Percentiles rank a stretch among this genome's conserved stretches.
These are phyloP conservation scores for Spizellomyces sp. DNA, from an alignment of 192 early-diverging fungal genomes.

Conservation along the genomic window DNA sequence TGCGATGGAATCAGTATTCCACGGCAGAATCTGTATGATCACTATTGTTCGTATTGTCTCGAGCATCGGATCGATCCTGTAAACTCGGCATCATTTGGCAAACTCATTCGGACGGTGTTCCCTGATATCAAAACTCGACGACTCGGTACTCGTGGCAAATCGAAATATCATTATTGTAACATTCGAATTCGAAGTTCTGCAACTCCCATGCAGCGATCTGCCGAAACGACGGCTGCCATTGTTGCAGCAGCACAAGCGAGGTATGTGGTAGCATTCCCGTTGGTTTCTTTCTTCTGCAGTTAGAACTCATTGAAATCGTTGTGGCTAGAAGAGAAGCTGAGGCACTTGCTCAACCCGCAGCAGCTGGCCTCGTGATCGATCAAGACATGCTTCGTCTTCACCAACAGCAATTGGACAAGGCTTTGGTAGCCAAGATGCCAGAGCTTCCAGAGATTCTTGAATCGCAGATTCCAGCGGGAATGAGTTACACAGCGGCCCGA, in stretches of 20 bases:
- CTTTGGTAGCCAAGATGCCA: constrained; percentile 31
- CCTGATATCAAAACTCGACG: constrained; percentile 53
- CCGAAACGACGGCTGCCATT: constrained; percentile 11
- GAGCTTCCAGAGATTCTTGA: constrained; percentile 26
- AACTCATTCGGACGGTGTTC: constrained; percentile 51
- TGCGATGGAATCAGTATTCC: constrained; percentile 45
- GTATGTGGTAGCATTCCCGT: background rate
- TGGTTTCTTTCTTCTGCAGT: no score
- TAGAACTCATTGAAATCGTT: background rate
- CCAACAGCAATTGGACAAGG: constrained; percentile 32
- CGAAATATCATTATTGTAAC: constrained; percentile 55
- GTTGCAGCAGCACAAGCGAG: constrained; percentile 5
- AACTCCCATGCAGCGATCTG: constrained; percentile 8
- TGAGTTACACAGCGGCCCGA: background rate
- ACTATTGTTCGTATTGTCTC: constrained; percentile 45
- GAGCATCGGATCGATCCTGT: constrained; percentile 41
- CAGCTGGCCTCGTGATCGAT: constrained; percentile 17
- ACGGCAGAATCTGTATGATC: constrained; percentile 47
- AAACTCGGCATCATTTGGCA: constrained; percentile 57
- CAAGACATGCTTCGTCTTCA: constrained; percentile 25
- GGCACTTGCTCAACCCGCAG: background rate
- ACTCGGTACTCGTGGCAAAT: constrained; percentile 47
- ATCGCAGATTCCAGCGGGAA: constrained; percentile 17
- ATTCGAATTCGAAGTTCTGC: constrained; percentile 35
- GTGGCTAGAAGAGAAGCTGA: background rate